Conservation (phyloP, 306 rosid species). For the Acacia acuminata region DNA sequence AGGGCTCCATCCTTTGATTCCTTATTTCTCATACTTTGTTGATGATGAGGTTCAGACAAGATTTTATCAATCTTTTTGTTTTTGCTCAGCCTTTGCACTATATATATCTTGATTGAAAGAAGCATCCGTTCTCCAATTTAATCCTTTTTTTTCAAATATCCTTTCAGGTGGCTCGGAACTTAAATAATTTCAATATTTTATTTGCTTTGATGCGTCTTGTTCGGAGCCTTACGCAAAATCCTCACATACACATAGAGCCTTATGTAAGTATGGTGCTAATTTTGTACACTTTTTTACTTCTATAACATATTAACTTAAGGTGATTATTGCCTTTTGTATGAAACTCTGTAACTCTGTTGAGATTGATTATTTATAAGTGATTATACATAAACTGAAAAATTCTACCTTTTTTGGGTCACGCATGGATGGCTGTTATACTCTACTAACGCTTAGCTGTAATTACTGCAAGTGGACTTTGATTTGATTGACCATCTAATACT, state of each 20-base stretch:
- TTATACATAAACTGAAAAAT: background rate
- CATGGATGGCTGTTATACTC: constrained; percentile 20
- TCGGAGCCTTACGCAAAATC: constrained; percentile 79
- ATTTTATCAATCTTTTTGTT: background rate
- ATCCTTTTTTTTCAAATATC: constrained; percentile 16
- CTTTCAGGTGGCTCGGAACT: constrained; percentile 66
- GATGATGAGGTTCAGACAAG: constrained; percentile 73
- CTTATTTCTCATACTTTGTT: constrained; percentile 72
- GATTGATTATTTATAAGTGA: constrained; percentile 27
- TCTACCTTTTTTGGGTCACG: background rate
- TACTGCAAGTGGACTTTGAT: constrained; percentile 11
- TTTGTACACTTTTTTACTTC: constrained; percentile 26
- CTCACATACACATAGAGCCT: constrained; percentile 79
- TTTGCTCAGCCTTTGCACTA: constrained; percentile 9
- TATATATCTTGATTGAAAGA: constrained; percentile 10
- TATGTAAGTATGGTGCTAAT: constrained; percentile 62
- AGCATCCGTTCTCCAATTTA: constrained; percentile 28
- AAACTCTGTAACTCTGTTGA: background rate
- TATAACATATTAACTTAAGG: background rate
- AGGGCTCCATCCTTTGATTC: constrained; percentile 90
- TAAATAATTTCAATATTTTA: constrained; percentile 50
- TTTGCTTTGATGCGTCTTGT: constrained; percentile 83
- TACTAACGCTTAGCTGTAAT: constrained; percentile 22
- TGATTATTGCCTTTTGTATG: constrained; percentile 22
- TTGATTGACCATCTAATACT: constrained; percentile 35